Evolutionary conservation across 2,329 filamentous ascomycete species (phyloP).

Genomic region (Aureobasidium sp.): DNA sequence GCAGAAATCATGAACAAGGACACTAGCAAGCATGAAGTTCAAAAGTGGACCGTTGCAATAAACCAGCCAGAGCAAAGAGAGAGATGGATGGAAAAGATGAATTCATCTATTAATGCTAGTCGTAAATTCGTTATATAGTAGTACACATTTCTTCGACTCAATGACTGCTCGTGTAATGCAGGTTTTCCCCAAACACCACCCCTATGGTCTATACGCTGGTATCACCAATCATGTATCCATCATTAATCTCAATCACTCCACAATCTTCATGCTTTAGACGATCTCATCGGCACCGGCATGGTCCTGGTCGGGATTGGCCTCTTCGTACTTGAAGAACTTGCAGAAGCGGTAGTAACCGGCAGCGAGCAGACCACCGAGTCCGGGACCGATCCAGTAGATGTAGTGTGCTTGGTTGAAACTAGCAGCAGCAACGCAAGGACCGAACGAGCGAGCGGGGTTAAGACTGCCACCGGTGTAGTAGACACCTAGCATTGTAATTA

Average conservation of each 20-base stretch:
- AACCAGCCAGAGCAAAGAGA: no score
- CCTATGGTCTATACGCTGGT: background rate
- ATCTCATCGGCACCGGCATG: conserved; percentile 10
- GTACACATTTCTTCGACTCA: background rate
- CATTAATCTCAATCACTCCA: background rate
- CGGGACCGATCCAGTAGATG: conserved; percentile 22
- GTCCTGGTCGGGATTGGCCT: conserved; percentile 23
- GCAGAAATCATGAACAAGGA: no score
- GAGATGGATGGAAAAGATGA: no score
- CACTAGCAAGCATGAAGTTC: no score
- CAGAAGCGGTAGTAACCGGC: conserved; percentile 21
- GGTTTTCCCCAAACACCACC: background rate
- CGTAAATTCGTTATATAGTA: background rate
- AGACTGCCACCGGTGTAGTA: conserved; percentile 26
- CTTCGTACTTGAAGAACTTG: conserved; percentile 22
- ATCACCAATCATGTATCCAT: background rate
- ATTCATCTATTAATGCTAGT: background rate
- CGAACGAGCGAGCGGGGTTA: conserved; percentile 28
- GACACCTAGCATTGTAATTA: conserved; percentile 16
- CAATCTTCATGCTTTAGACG: background rate
- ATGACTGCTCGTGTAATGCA: background rate
- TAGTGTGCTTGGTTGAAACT: conserved; percentile 23
- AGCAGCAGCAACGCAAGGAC: conserved; percentile 22
- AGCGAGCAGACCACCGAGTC: conserved; percentile 17
- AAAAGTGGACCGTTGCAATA: no score